Evolutionary conservation across 2,329 filamentous ascomycete species (phyloP).

Genomic region (Microdochium nivale): DNA sequence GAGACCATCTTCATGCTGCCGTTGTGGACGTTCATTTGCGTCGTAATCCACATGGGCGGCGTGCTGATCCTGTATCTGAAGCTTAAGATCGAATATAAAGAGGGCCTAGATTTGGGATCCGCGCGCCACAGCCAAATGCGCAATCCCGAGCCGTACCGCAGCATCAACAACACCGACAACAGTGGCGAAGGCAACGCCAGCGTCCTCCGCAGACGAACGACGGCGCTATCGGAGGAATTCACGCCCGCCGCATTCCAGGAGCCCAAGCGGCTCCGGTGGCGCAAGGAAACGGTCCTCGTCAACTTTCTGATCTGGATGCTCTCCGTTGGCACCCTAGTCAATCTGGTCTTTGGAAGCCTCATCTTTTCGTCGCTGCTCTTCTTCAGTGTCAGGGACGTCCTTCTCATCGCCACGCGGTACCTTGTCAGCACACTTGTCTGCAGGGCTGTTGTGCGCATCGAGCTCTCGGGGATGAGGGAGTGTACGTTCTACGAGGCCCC

Average conservation of each 20-base stretch:
- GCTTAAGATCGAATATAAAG: constrained; percentile 4
- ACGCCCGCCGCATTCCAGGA: constrained; percentile 11
- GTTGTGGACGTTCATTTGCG: constrained; percentile 14
- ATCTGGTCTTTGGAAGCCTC: constrained; percentile 15
- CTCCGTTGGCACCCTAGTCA: constrained; percentile 9
- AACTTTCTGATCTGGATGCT: constrained; percentile 10
- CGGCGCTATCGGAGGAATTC: constrained; percentile 4
- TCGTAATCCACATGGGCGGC: constrained; percentile 12
- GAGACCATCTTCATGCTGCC: constrained; percentile 11
- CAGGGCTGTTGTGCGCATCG: constrained; percentile 8
- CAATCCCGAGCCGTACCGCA: background rate
- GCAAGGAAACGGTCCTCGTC: constrained; percentile 7
- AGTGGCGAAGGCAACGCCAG: background rate
- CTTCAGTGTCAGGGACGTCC: constrained; percentile 8
- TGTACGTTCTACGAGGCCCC: background rate
- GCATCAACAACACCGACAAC: background rate
- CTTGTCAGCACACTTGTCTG: constrained; percentile 8
- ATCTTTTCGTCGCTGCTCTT: constrained; percentile 15
- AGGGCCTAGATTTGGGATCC: background rate
- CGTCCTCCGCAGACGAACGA: background rate
- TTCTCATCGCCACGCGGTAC: constrained; percentile 9
- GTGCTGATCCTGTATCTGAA: constrained; percentile 7
- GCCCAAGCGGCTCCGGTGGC: constrained; percentile 6
- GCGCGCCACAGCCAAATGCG: background rate
- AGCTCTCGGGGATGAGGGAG: constrained; percentile 9